Percentiles rank a stretch among this genome's conserved stretches.
These are phyloP conservation scores for Mucor saturninus DNA, from an alignment of 371 early-diverging fungal species.

Conservation along the genomic window DNA sequence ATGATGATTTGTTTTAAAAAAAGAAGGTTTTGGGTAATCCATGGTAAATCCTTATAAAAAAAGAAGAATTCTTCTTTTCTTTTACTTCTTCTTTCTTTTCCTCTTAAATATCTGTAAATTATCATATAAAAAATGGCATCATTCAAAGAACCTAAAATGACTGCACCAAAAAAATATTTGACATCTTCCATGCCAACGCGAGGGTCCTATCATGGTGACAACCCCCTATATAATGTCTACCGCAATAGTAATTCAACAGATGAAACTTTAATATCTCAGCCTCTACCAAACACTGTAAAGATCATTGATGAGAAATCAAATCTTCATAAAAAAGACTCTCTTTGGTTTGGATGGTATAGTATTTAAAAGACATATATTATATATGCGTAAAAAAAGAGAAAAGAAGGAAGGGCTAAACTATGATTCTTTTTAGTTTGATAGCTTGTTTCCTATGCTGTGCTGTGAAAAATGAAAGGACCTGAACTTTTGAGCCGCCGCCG, in stretches of 20 bases:
- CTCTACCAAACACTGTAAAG: conserved; percentile 7
- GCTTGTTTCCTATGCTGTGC: conserved; percentile 15
- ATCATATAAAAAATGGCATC: not conserved
- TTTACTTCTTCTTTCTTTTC: not conserved
- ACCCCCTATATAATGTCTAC: not conserved
- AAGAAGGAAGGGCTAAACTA: not conserved
- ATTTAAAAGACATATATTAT: not conserved
- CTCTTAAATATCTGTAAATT: not conserved
- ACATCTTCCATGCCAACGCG: conserved; percentile 1
- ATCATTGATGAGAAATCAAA: not conserved
- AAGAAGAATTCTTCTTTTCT: not conserved
- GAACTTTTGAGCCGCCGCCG: not conserved
- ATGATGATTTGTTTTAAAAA: too few species aligned
- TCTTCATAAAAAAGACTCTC: conserved; percentile 1
- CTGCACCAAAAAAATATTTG: not conserved
- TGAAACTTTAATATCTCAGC: not conserved
- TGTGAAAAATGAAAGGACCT: conserved; percentile 9
- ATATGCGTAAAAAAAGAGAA: not conserved
- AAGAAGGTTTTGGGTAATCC: too few species aligned
- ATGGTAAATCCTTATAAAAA: too few species aligned
- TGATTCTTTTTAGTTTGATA: not conserved
- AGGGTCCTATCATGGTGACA: not conserved
- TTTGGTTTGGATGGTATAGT: conserved; percentile 12
- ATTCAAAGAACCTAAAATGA: not conserved
- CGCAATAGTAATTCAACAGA: not conserved